A percentile compares a stretch with the other conserved stretches of the same genome.
These are phyloP conservation scores for Colletotrichum camelliae DNA, from an alignment of 2,329 filamentous ascomycete species.

Conservation along the genomic window DNA sequence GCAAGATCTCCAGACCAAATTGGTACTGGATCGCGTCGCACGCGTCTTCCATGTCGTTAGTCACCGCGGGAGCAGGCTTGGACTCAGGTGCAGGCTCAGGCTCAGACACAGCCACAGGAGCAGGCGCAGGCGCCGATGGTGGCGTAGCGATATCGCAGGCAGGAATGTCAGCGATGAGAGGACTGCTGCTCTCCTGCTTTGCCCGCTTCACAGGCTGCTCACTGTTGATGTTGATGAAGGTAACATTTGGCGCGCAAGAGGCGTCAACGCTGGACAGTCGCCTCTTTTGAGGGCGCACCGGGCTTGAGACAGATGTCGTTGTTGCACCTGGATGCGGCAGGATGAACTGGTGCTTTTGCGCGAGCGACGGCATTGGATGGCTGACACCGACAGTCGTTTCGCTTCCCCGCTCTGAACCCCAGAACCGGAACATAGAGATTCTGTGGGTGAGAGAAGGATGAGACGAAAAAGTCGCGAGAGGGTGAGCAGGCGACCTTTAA, in stretches of 20 bases:
- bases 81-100: background rate
- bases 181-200: constrained; percentile 31
- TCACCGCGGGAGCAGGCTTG: constrained; percentile 15
- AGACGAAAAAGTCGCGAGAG: constrained; percentile 23
- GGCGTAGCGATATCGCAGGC: constrained; percentile 16
- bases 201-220: constrained; percentile 43
- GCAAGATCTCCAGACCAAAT: constrained; percentile 87
- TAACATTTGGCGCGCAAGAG: constrained; percentile 22
- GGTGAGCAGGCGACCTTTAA: background rate
- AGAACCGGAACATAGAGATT: constrained; percentile 68
- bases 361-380: constrained; percentile 43
- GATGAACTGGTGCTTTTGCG: constrained; percentile 36
- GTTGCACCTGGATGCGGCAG: constrained; percentile 29
- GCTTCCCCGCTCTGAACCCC: constrained; percentile 64
- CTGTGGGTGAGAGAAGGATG: constrained; percentile 32
- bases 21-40: constrained; percentile 82
- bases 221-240: constrained; percentile 27
- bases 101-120: too few species aligned
- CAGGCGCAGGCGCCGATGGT: constrained; percentile 17
- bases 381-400: constrained; percentile 53
- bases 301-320: constrained; percentile 23
- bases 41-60: constrained; percentile 54
- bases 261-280: constrained; percentile 40
- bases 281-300: constrained; percentile 42
- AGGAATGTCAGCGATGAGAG: background rate